phyloP scores from a whole-genome alignment of 2,329 filamentous ascomycete species.

The Ilyonectria sp. region DNA sequence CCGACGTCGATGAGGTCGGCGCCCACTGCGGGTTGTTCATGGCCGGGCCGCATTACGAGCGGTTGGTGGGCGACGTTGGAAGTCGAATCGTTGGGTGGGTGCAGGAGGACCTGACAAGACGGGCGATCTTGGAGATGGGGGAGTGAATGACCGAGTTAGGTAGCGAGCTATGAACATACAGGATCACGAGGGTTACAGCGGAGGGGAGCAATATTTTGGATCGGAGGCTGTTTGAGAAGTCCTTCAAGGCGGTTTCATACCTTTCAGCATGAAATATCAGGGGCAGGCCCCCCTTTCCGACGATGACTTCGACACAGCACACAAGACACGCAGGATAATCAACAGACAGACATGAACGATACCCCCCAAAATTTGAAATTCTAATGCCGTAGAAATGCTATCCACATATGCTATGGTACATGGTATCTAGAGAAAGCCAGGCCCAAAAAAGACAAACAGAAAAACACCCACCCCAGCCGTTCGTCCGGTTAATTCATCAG shows the following conservation, averaged over 20 bases:
- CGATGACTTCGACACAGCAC: not conserved
- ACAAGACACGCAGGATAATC: not conserved
- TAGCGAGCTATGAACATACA: not conserved
- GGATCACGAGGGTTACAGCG: too few species aligned
- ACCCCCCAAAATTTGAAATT: slow-evolving; percentile 19
- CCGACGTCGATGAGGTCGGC: slow-evolving; percentile 85
- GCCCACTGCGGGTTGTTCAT: slow-evolving; percentile 90
- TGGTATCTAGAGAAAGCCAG: slow-evolving; percentile 46
- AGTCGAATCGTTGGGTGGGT: slow-evolving; percentile 79
- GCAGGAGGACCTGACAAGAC: slow-evolving; percentile 69
- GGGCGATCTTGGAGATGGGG: slow-evolving; percentile 53
- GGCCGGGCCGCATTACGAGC: slow-evolving; percentile 79
- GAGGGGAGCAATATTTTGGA: not conserved
- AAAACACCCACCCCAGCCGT: slow-evolving; percentile 26
- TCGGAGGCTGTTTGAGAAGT: not conserved
- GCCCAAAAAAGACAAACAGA: slow-evolving; percentile 15
- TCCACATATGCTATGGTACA: slow-evolving; percentile 37
- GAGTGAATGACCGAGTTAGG: slow-evolving; percentile 10
- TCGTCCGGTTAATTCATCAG: slow-evolving; percentile 26
- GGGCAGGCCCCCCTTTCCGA: slow-evolving; percentile 2
- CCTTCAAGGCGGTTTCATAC: not conserved
- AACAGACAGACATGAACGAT: not conserved
- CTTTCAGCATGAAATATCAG: not conserved
- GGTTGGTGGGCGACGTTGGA: slow-evolving; percentile 82
- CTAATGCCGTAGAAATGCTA: slow-evolving; percentile 38